A percentile compares a stretch with the other conserved stretches of the same genome.
phyloP scores from a whole-genome alignment of 2,329 filamentous ascomycete genomes.

The Cladobotryum protrusum region DNA sequence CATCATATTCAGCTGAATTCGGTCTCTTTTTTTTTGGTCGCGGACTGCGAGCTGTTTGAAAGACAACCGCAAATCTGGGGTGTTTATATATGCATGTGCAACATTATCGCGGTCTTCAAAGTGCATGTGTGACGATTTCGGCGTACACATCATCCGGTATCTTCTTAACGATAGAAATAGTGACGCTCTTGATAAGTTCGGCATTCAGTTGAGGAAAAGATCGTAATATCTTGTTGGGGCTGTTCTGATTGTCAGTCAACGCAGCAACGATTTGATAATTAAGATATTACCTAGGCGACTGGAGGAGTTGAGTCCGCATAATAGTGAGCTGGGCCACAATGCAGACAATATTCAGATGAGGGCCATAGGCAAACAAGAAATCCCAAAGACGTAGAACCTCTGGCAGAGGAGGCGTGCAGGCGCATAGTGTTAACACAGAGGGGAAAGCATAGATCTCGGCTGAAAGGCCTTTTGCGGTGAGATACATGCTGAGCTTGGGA shows the following conservation, averaged over 20 bases:
- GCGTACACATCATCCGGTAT: constrained; percentile 87
- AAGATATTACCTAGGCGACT: constrained; percentile 64
- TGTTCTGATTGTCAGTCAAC: constrained; percentile 34
- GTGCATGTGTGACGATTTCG: constrained; percentile 82
- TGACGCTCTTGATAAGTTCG: constrained; percentile 75
- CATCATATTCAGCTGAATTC: no score
- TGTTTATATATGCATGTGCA: no score
- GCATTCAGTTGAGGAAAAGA: constrained; percentile 81
- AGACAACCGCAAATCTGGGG: no score
- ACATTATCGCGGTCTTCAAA: constrained; percentile 33
- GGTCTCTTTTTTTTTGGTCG: no score
- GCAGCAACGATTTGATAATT: neutral
- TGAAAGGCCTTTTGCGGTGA: constrained; percentile 79
- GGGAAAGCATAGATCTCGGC: constrained; percentile 97
- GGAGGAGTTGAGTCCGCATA: constrained; percentile 76
- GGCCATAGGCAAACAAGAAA: constrained; percentile 92
- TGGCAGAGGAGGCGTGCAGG: constrained; percentile 88
- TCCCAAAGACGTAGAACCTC: constrained; percentile 95
- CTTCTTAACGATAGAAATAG: constrained; percentile 79
- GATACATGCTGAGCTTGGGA: constrained; percentile 74
- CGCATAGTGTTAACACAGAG: constrained; percentile 87
- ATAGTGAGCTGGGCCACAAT: constrained; percentile 93
- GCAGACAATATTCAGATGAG: constrained; percentile 90
- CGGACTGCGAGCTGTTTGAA: no score
- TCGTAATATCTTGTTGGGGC: constrained; percentile 86